Conservation (phyloP, 768 basidiomycete species). For the Lactarius sp. region DNA sequence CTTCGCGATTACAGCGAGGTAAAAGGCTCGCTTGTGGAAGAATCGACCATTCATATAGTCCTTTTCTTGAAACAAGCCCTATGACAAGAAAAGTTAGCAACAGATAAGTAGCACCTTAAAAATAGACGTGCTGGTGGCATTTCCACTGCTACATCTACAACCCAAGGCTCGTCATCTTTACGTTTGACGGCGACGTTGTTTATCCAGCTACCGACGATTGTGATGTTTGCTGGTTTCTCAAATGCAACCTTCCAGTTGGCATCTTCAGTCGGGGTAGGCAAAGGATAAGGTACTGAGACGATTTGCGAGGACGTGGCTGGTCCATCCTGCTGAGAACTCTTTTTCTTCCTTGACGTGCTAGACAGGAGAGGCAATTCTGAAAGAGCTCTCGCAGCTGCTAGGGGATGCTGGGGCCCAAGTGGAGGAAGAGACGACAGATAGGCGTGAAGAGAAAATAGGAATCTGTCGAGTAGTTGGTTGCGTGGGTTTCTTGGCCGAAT, state of each 20-base stretch:
- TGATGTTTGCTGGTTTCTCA: constrained; percentile 68
- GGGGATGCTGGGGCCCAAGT: constrained; percentile 56
- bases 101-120: neutral
- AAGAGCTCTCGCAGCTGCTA: constrained; percentile 54
- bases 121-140: constrained; percentile 65
- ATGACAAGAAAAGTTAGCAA: neutral
- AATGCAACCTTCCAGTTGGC: constrained; percentile 88
- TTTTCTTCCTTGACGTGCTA: neutral
- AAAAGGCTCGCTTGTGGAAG: constrained; percentile 90
- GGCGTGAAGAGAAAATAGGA: constrained; percentile 63
- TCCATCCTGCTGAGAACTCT: constrained; percentile 5
- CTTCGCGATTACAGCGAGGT: constrained; percentile 73
- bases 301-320: constrained; percentile 1
- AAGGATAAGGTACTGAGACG: constrained; percentile 61
- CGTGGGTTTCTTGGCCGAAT: constrained; percentile 60
- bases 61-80: constrained; percentile 91
- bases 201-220: constrained; percentile 83
- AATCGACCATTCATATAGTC: constrained; percentile 86
- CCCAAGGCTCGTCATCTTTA: constrained; percentile 58
- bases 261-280: constrained; percentile 68
- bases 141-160: constrained; percentile 76
- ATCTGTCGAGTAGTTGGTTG: constrained; percentile 56
- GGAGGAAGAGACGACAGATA: constrained; percentile 57
- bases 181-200: constrained; percentile 70
- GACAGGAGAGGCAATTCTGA: constrained; percentile 39